Evolutionary conservation across 1,139 yeast species (phyloP).

Genomic region (Candida sanyaensis): DNA sequence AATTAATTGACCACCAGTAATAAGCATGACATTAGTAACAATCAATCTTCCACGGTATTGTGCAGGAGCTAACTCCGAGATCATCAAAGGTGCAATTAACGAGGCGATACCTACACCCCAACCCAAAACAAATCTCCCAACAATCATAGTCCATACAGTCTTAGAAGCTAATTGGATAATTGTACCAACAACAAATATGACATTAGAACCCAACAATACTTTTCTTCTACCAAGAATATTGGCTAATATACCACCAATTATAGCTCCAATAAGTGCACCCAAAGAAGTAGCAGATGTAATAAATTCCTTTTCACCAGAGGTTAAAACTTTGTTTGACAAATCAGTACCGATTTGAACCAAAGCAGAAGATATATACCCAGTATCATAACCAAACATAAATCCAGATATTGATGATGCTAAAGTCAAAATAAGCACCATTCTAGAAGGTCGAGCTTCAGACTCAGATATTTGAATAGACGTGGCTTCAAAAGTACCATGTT

Average conservation of each 20-base stretch:
- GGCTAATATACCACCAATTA: conserved; percentile 77
- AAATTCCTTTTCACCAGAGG: conserved; percentile 80
- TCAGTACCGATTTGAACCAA: conserved; percentile 82
- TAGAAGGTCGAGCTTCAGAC: conserved; percentile 50
- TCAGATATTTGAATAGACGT: conserved; percentile 15
- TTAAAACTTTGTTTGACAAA: conserved; percentile 50
- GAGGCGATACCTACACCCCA: conserved; percentile 97
- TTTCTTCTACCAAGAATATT: conserved; percentile 82
- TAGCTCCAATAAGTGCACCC: conserved; percentile 83
- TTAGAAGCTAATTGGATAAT: conserved; percentile 78
- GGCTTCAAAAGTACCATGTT: conserved; percentile 4
- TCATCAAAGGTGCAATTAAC: conserved; percentile 84
- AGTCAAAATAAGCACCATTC: conserved; percentile 67
- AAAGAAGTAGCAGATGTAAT: conserved; percentile 95
- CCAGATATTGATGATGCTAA: conserved; percentile 88
- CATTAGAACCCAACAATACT: conserved; percentile 75
- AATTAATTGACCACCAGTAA: conserved; percentile 88
- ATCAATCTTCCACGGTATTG: conserved; percentile 86
- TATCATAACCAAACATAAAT: conserved; percentile 94
- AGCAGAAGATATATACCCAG: conserved; percentile 94
- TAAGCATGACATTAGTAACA: conserved; percentile 65
- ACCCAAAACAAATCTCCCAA: conserved; percentile 89
- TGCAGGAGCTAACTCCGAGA: conserved; percentile 90
- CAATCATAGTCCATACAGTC: conserved; percentile 87
- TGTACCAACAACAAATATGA: conserved; percentile 81